These are phyloP conservation scores for Penicillium sp. DNA, from an alignment of 2,329 filamentous ascomycete genomes.

Conservation along the genomic window DNA sequence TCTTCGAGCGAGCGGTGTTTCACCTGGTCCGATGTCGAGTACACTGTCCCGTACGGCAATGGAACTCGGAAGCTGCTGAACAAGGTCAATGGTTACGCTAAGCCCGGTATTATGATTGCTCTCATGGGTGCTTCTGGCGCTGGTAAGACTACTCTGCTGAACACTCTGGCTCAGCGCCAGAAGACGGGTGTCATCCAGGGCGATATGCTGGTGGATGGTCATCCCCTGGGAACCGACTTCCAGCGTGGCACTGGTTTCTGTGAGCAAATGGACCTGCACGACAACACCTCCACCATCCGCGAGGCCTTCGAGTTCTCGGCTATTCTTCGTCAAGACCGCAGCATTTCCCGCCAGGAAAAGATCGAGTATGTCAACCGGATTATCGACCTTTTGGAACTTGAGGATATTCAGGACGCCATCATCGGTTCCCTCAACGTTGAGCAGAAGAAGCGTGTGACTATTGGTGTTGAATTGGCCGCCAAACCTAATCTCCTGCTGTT, in stretches of 20 bases:
- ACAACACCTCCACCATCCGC: constrained; percentile 61
- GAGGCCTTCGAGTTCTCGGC: constrained; percentile 68
- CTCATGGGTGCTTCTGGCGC: constrained; percentile 77
- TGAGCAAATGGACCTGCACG: constrained; percentile 68
- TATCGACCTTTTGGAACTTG: constrained; percentile 51
- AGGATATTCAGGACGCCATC: constrained; percentile 51
- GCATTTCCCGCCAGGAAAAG: constrained; percentile 56
- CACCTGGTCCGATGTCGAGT: constrained; percentile 67
- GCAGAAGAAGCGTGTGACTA: constrained; percentile 67
- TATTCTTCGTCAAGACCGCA: constrained; percentile 57
- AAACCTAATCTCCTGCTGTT: constrained; percentile 65
- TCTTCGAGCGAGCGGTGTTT: constrained; percentile 61
- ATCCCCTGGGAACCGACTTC: constrained; percentile 57
- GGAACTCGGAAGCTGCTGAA: constrained; percentile 60
- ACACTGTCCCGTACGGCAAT: constrained; percentile 66
- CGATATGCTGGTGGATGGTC: constrained; percentile 68
- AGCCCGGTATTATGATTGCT: constrained; percentile 74
- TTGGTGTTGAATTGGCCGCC: constrained; percentile 68
- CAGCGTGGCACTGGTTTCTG: constrained; percentile 67
- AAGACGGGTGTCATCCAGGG: constrained; percentile 61
- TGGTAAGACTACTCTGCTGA: constrained; percentile 77
- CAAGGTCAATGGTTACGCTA: constrained; percentile 69
- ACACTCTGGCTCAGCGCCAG: constrained; percentile 70
- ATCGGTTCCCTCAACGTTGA: constrained; percentile 63
- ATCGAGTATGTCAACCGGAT: constrained; percentile 63